Conservation (phyloP, 2,329 filamentous ascomycete species). For the Keithomyces neogunnii region DNA sequence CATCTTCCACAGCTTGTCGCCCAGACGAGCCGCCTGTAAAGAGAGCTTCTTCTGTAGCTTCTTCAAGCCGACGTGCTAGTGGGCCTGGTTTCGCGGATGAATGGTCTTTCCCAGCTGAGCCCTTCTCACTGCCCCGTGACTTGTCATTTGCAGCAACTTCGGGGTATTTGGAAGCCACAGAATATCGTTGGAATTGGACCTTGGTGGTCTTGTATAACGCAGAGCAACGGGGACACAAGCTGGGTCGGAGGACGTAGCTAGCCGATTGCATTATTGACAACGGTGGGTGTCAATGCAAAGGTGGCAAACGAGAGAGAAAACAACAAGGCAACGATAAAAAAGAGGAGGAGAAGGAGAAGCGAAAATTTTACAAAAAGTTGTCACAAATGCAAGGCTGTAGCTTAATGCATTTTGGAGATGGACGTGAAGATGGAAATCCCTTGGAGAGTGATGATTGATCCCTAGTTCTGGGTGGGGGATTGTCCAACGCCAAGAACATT, state of each 20-base stretch:
- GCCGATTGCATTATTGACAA: not conserved
- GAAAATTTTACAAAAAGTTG: too few relatives aligned
- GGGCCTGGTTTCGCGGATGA: slow-evolving; percentile 24
- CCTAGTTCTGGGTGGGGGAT: too few relatives aligned
- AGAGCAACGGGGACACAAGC: slow-evolving; percentile 1
- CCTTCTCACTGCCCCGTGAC: not conserved
- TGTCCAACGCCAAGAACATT: too few relatives aligned
- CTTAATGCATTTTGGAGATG: too few relatives aligned
- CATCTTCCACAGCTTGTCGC: slow-evolving; percentile 50
- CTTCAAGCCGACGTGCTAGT: slow-evolving; percentile 48
- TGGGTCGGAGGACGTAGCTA: not conserved
- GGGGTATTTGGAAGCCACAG: too few relatives aligned
- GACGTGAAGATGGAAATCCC: too few relatives aligned
- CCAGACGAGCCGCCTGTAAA: slow-evolving; percentile 50
- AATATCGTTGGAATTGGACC: not conserved
- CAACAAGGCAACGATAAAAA: not conserved
- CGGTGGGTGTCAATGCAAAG: not conserved
- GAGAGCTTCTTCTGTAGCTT: slow-evolving; percentile 56
- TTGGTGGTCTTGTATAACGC: not conserved
- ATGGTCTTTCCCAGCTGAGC: not conserved
- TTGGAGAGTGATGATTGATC: too few relatives aligned
- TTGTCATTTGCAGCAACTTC: not conserved
- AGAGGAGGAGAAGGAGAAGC: too few relatives aligned
- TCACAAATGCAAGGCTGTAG: too few relatives aligned
- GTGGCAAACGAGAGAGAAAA: not conserved